These are phyloP conservation scores for Bromus sterilis DNA, from an alignment of 176 grass and related monocot genomes.

Conservation along the genomic window DNA sequence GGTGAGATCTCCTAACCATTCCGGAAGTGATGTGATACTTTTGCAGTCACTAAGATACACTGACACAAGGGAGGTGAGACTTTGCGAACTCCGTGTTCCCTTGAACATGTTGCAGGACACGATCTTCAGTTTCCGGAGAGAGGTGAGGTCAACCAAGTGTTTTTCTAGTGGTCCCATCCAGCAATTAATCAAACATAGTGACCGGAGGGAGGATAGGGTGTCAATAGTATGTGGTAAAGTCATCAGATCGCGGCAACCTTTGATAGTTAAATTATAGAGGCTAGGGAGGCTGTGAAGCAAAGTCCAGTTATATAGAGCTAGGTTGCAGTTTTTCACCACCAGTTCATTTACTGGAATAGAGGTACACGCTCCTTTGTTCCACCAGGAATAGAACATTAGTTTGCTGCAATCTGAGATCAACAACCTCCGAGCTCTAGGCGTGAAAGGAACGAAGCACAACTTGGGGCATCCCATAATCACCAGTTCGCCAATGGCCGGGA, in stretches of 20 bases:
- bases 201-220: neutral
- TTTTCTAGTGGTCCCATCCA: neutral
- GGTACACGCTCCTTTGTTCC: neutral
- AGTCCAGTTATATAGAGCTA: neutral
- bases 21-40: neutral
- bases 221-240: neutral
- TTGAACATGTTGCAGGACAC: neutral
- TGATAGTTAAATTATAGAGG: neutral
- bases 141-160: neutral
- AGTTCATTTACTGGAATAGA: neutral
- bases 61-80: neutral
- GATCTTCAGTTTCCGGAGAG: neutral
- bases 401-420: neutral
- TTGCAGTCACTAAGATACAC: neutral
- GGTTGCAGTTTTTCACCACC: neutral
- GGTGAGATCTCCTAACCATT: neutral
- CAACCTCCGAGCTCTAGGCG: neutral
- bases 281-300: neutral
- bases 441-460: neutral
- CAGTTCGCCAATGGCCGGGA: neutral
- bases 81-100: neutral
- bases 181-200: too few relatives aligned
- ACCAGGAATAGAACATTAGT: neutral
- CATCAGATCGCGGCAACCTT: neutral
- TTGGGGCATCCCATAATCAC: rapidly evolving